These are phyloP conservation scores for Penicillium sclerotigenum DNA, from an alignment of 2,329 filamentous ascomycete genomes.

Conservation along the genomic window DNA sequence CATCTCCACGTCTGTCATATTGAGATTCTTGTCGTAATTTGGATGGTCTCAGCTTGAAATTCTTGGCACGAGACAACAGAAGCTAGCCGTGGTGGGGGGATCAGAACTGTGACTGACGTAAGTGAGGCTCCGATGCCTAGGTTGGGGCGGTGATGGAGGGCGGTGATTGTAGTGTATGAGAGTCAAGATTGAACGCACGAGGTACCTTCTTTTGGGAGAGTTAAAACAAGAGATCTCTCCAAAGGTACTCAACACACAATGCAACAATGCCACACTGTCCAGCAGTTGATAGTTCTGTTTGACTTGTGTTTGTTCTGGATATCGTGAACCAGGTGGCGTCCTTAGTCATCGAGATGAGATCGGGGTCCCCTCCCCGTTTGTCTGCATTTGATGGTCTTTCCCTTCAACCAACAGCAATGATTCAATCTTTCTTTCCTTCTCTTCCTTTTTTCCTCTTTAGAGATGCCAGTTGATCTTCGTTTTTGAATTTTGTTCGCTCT, in stretches of 20 bases:
- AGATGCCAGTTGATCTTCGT: background rate
- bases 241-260: slow-evolving; percentile 7
- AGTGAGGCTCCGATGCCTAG: slow-evolving; percentile 5
- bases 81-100: slow-evolving; percentile 7
- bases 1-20: slow-evolving; percentile 97
- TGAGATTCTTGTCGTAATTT: slow-evolving; percentile 12
- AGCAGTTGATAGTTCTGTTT: slow-evolving; percentile 10
- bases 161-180: background rate
- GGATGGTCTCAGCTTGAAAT: slow-evolving; percentile 3
- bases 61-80: slow-evolving; percentile 6
- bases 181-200: background rate
- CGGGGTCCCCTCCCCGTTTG: slow-evolving; percentile 4
- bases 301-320: slow-evolving; percentile 20
- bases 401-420: slow-evolving; percentile 11
- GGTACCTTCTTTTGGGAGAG: background rate
- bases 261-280: background rate
- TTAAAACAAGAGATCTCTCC: background rate
- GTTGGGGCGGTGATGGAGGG: background rate
- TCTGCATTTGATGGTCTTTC: slow-evolving; percentile 14
- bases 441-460: slow-evolving; percentile 1
- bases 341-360: slow-evolving; percentile 23
- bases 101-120: slow-evolving; percentile 12
- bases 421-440: background rate
- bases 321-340: slow-evolving; percentile 20
- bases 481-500: slow-evolving; percentile 1